A percentile compares a stretch with the other conserved stretches of the same genome.
phyloP scores from a whole-genome alignment of 352 stramenopile species.

The Globisporangium iwayamae region DNA sequence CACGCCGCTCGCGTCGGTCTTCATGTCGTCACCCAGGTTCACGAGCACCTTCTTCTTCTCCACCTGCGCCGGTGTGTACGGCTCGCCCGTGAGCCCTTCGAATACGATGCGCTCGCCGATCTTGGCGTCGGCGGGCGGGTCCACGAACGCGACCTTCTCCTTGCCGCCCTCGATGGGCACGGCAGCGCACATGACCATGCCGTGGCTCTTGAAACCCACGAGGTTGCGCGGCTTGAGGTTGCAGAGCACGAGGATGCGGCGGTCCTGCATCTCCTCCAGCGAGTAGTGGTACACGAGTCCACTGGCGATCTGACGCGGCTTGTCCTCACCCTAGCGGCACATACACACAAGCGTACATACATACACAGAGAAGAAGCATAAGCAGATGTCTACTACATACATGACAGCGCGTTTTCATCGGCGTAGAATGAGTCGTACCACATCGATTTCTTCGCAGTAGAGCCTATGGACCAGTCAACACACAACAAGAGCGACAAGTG shows the following conservation, averaged over 20 bases:
- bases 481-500: neutral
- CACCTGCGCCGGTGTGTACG: constrained; percentile 75
- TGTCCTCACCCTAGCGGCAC: constrained; percentile 58
- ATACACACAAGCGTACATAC: neutral
- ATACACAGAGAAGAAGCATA: neutral
- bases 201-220: constrained; percentile 88
- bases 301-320: constrained; percentile 81
- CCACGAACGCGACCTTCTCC: constrained; percentile 84
- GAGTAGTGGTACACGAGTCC: constrained; percentile 86
- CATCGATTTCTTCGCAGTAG: constrained; percentile 91
- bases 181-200: constrained; percentile 90
- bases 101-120: constrained; percentile 78
- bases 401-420: neutral
- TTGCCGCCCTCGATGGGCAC: constrained; percentile 60
- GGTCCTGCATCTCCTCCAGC: constrained; percentile 84
- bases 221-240: constrained; percentile 91
- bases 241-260: constrained; percentile 84
- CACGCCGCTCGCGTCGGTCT: constrained; percentile 69
- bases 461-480: constrained; percentile 31
- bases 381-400: constrained; percentile 2
- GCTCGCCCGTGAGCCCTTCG: constrained; percentile 61
- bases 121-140: constrained; percentile 67
- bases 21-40: constrained; percentile 75
- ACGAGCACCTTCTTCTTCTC: constrained; percentile 90
- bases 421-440: constrained; percentile 27